Base-by-base conservation (phyloP, 2,329 filamentous ascomycete genomes). In the Fusarium musae region DNA sequence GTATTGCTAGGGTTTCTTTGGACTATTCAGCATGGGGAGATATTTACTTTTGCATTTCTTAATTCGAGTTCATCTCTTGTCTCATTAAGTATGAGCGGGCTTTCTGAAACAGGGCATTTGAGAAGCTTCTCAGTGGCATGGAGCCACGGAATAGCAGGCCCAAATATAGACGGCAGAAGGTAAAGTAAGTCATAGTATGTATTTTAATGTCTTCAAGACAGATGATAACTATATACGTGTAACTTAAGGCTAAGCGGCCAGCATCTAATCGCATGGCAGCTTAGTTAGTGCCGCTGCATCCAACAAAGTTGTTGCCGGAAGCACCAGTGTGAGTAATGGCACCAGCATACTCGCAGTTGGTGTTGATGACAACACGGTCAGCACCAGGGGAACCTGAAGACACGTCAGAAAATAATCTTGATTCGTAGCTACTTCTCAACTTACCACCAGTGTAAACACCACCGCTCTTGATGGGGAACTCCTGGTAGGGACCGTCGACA, bases 261-360 rank as follows among this genome's bases (percentile, higher is more conserved):
- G 8, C 9, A 23, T 15, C 1, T 15, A 37, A 37, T 0, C 11
- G 1, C 0, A 7, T 2, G 30, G 10, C 0, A 10, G 9, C 9
- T 44, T 66, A 76, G 61, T 3, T 62, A 8, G 78, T 80, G 8
- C 78, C 79, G 1, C 61, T 70, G 81, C 91, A 93, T n/a, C 84
- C 87, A 63, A 93, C 90, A 81, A 93, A 93, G 81, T 87, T 84
- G 79, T 93, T 90, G 12, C 90, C 90, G 57, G 86, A 89, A 23
- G 92, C 91, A 34, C 92, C 92, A 28, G 90, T 92, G 78, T 93
- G 92, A 1, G 92, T 93, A 70, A 93, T 92, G 34, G 87, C 83
- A 42, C 90, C 91, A 19, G 90, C 91, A 49, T 88, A 85, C 64
- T 86, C 66, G 75, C 91, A 88, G 1, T 78, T 84, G 78, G 89